Percentiles rank a stretch among this genome's conserved stretches.
Conservation (phyloP, 768 basidiomycete species). For the Tephrocybe sp. region DNA sequence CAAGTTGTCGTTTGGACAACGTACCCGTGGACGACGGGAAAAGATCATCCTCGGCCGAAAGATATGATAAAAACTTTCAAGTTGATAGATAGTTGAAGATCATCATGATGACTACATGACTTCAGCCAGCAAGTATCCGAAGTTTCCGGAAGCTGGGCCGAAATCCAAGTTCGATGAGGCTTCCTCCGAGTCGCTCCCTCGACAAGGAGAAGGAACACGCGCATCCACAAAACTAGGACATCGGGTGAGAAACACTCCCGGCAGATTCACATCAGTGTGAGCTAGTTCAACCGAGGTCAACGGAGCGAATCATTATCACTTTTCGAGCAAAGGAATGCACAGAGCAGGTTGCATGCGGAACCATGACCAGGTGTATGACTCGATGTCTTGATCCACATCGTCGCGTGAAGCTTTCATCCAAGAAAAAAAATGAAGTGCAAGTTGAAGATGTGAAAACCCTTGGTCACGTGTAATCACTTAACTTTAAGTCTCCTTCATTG, state of each 20-base stretch:
- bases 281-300: constrained; percentile 10
- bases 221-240: neutral
- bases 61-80: neutral
- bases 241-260: constrained; percentile 6
- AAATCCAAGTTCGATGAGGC: neutral
- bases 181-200: neutral
- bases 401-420: too few relatives aligned
- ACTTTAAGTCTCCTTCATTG: too few relatives aligned
- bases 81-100: neutral
- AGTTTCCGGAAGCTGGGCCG: constrained; percentile 2
- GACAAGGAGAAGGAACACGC: constrained; percentile 1
- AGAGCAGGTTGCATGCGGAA: neutral
- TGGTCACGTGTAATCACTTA: too few relatives aligned
- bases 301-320: neutral
- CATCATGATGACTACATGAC: neutral
- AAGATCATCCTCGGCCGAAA: neutral
- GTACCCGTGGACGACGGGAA: neutral
- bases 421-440: too few relatives aligned
- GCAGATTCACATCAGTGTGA: neutral
- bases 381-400: neutral
- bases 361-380: neutral
- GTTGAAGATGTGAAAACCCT: too few relatives aligned
- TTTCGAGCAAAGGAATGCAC: neutral
- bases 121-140: constrained; percentile 7
- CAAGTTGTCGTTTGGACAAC: neutral